Base-by-base conservation (phyloP, 176 grass and related monocot species). In the Aechmea fasciata region DNA sequence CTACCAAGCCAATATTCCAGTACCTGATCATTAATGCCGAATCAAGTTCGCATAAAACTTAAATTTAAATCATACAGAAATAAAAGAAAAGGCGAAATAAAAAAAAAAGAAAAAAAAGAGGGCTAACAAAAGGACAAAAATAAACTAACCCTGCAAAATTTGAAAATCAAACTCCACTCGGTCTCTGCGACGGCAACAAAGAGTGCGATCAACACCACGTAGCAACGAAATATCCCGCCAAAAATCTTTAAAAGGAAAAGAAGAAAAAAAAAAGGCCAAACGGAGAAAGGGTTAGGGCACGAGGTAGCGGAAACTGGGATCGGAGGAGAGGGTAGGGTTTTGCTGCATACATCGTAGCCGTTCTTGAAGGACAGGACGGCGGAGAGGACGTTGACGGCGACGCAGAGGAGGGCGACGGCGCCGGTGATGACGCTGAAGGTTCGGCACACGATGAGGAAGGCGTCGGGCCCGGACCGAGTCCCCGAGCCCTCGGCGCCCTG, bases 381-480 rank as follows among this genome's bases (percentile, higher is more conserved):
- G 68, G 86, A 89, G 76, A 97, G 83, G 47, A 72, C 81, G 74
- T 97, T 97, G 63, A 90, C 89, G 68, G 74, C 83, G 70, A 92
- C 86, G 74, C 89, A 92, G 52, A 92, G 86, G 49, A 84, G 26
- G 54, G 93, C 86, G 33, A 62, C 80, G 70, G 83, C 57, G 28
- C 86, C 93, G 24, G 89, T 97, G 81, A 97, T 57, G 71, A 97
- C 61, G 69, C 84, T 77, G 82, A 97, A 97, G 93, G 83, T 92
- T 18, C 86, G 53, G 81, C 93, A 97, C 17, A 92, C 77, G 70
- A 97, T 57, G 67, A 97, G 83, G 33, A 97, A 66, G 17, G 89
- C 88, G 81, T 96, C 93, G 48, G 89, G 63, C 61, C 53, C 25
- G 13, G 49, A 2, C 12, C 82, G 65, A 18, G 71, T 64, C 47